These are phyloP conservation scores for Chrysanthemum makinoi DNA, from an alignment of 129 eudicot genomes.

Conservation along the genomic window DNA sequence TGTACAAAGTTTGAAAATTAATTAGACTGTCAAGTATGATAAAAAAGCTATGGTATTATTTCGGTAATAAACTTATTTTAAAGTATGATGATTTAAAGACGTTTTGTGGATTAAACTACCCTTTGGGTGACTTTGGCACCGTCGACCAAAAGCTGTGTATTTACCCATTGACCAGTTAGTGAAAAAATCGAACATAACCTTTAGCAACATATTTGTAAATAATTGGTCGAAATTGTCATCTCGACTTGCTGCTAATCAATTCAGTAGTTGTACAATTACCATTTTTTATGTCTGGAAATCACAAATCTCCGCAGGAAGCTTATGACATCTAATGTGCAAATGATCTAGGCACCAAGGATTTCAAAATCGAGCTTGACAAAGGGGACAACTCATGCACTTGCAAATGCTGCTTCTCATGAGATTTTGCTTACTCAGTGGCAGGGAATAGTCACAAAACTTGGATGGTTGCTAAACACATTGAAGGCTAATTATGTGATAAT, in stretches of 20 bases:
- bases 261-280: neutral
- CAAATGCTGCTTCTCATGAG: conserved; percentile 83
- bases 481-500: conserved; percentile 63
- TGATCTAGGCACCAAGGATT: conserved; percentile 85
- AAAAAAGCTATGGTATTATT: too few relatives aligned
- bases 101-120: too few relatives aligned
- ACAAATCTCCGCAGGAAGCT: neutral
- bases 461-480: conserved; percentile 60
- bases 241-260: neutral
- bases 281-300: neutral
- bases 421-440: conserved; percentile 90
- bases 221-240: neutral
- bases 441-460: conserved; percentile 79
- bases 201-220: neutral
- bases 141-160: too few relatives aligned
- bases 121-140: too few relatives aligned
- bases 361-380: conserved; percentile 65
- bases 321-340: conserved; percentile 9
- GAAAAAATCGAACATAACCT: neutral
- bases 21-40: too few relatives aligned
- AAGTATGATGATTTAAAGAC: too few relatives aligned
- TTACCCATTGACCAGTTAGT: too few relatives aligned
- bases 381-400: conserved; percentile 68
- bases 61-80: too few relatives aligned
- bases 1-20: too few relatives aligned